phyloP scores from a whole-genome alignment of 208 protist genomes.

The Leishmania lainsoni region DNA sequence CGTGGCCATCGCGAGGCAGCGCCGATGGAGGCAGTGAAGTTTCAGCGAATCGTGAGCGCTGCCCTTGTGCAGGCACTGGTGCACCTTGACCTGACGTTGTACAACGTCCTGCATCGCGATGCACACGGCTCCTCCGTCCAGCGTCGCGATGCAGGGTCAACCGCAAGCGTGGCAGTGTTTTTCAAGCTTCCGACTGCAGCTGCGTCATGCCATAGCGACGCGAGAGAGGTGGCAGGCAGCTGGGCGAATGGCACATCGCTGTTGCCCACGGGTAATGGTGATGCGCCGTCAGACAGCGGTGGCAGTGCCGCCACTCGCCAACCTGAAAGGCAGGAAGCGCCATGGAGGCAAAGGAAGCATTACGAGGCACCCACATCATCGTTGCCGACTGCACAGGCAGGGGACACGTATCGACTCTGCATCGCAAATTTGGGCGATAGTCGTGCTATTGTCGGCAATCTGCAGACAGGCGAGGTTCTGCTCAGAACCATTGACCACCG shows the following conservation, averaged over 20 bases:
- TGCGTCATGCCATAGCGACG: not conserved
- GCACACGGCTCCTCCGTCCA: not conserved
- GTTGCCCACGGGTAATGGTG: too few species aligned
- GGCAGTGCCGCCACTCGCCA: not conserved
- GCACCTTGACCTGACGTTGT: constrained; percentile 69
- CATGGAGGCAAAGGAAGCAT: not conserved
- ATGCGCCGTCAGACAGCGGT: not conserved
- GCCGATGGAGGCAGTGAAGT: not conserved
- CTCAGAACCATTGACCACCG: constrained; percentile 67
- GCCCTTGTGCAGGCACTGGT: constrained; percentile 73
- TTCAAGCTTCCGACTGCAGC: constrained; percentile 19
- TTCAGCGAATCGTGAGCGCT: constrained; percentile 53
- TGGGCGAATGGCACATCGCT: not conserved
- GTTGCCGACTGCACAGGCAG: not conserved
- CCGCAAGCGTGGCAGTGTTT: constrained; percentile 49
- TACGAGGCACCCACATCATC: not conserved
- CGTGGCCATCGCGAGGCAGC: too few species aligned
- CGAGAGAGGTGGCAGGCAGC: not conserved
- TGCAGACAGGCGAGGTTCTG: constrained; percentile 35
- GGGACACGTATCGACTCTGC: constrained; percentile 37
- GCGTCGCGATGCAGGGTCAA: constrained; percentile 47
- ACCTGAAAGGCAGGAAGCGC: not conserved
- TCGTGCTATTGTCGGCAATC: constrained; percentile 60
- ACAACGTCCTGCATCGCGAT: constrained; percentile 33
- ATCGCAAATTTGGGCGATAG: constrained; percentile 83